Conservation (phyloP, 345 rosid species). For the Boechera retrofracta region DNA sequence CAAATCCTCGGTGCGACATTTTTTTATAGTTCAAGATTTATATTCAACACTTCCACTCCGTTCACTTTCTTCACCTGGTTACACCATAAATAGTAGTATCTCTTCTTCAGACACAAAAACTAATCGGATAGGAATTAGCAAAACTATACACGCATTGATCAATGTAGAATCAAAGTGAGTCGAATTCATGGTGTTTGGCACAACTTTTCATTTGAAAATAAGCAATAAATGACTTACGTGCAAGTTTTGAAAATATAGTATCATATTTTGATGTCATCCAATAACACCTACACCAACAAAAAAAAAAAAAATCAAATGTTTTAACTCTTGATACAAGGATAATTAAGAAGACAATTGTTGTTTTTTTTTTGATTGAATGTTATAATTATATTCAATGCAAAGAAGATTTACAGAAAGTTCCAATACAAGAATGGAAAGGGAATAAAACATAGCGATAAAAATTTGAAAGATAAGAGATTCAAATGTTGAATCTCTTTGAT, state of each 20-base stretch:
- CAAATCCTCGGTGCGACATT: slow-evolving; percentile 53
- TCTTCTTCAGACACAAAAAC: not conserved
- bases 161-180: too few relatives aligned
- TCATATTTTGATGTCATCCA: slow-evolving; percentile 71
- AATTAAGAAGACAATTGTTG: not conserved
- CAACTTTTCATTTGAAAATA: not conserved
- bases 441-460: too few relatives aligned
- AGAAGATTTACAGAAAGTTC: too few relatives aligned
- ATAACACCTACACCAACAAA: slow-evolving; percentile 54
- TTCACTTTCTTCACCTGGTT: slow-evolving; percentile 71
- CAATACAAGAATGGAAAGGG: too few relatives aligned
- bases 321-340: not conserved
- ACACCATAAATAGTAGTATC: slow-evolving; percentile 13
- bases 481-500: too few relatives aligned
- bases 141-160: not conserved
- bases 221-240: slow-evolving; percentile 52
- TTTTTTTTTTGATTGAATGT: too few relatives aligned
- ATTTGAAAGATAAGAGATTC: too few relatives aligned
- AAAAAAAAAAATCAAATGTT: slow-evolving; percentile 26
- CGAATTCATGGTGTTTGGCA: not conserved
- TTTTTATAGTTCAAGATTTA: slow-evolving; percentile 4
- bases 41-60: slow-evolving; percentile 50
- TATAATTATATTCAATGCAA: too few relatives aligned
- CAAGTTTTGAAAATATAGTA: slow-evolving; percentile 69
- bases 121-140: not conserved